phyloP scores from a whole-genome alignment of 192 early-diverging fungal species.

The Backusella parvicylindrica region DNA sequence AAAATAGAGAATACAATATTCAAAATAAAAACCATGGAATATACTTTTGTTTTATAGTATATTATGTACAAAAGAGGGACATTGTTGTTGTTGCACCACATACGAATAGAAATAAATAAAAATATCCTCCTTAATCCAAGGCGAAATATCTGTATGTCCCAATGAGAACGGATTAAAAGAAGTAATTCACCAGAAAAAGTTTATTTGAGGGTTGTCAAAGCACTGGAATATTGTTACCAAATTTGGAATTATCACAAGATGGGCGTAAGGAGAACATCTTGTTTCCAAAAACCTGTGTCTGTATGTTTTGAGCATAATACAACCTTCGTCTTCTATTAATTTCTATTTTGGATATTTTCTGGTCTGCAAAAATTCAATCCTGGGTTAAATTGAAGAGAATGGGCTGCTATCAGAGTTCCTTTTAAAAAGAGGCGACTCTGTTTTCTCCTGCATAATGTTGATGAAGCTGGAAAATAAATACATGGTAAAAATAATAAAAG shows the following conservation, averaged over 20 bases:
- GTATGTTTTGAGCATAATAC: conserved; percentile 1
- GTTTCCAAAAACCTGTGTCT: conserved; percentile 5
- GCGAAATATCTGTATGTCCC: neutral
- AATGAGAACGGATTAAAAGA: neutral
- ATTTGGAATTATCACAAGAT: neutral
- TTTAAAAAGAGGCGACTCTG: neutral
- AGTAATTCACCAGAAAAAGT: neutral
- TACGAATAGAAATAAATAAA: neutral
- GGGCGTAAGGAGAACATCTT: neutral
- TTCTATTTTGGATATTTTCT: neutral
- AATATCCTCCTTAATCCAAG: neutral
- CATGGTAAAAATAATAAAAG: neutral
- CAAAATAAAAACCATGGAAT: neutral
- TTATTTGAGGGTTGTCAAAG: conserved; percentile 6
- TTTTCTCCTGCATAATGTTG: neutral
- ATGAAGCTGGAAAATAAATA: neutral
- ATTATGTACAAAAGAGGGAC: neutral
- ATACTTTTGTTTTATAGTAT: neutral
- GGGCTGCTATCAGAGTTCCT: neutral
- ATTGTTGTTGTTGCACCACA: neutral
- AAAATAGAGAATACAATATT: neutral
- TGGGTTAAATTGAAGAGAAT: neutral
- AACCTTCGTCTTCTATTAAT: neutral
- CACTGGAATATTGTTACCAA: conserved; percentile 1
- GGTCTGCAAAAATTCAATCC: neutral